phyloP scores from a whole-genome alignment of 2,329 filamentous ascomycete species.

The Trichoderma gracile region DNA sequence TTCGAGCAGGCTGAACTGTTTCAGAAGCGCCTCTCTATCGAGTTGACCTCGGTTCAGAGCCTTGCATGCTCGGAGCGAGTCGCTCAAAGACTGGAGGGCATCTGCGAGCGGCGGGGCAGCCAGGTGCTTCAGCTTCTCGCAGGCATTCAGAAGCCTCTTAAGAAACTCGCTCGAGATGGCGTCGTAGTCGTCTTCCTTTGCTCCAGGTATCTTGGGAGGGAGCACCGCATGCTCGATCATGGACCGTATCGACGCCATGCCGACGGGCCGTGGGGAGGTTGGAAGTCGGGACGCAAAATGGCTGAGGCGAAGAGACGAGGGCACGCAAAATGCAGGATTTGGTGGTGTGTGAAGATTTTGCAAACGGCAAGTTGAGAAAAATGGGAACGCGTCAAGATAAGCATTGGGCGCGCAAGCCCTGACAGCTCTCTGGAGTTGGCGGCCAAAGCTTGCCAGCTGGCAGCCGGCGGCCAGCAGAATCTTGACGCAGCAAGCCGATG shows the following conservation, averaged over 20 bases:
- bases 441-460: background rate
- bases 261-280: background rate
- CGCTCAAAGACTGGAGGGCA: background rate
- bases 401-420: background rate
- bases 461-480: background rate
- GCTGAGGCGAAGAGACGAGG: no score
- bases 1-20: conserved; percentile 9
- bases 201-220: conserved; percentile 29
- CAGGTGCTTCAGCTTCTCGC: conserved; percentile 4
- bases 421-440: background rate
- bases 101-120: background rate
- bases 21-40: background rate
- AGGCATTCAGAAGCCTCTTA: conserved; percentile 22
- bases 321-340: background rate
- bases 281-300: background rate
- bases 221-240: conserved; percentile 33
- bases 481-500: background rate
- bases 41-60: conserved; percentile 9
- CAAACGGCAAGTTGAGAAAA: background rate
- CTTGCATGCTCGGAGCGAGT: conserved; percentile 2
- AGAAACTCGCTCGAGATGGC: conserved; percentile 23
- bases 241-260: conserved; percentile 22
- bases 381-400: background rate
- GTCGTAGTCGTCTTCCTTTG: conserved; percentile 20
- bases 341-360: background rate